A percentile compares a stretch with the other conserved stretches of the same genome.
Conservation (phyloP, 805 yeast genomes). For the Soucietia sequanensis region DNA sequence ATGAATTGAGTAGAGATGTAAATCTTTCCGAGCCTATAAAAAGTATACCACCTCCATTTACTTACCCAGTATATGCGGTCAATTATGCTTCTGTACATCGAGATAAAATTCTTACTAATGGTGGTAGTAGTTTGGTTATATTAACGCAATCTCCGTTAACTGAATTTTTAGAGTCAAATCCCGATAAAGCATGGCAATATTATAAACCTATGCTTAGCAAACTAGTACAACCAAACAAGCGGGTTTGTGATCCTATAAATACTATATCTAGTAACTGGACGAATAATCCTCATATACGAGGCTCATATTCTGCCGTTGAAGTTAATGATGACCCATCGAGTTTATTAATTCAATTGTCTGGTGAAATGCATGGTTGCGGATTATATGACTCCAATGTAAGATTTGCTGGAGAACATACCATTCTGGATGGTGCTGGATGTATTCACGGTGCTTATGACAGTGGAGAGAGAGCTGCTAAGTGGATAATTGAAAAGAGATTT, state of each 20-base stretch:
- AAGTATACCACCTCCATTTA: slow-evolving; percentile 44
- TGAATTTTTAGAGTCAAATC: slow-evolving; percentile 50
- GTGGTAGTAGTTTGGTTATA: slow-evolving; percentile 56
- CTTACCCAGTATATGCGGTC: slow-evolving; percentile 60
- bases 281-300: slow-evolving; percentile 70
- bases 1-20: no score
- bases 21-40: slow-evolving; percentile 8
- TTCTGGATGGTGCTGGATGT: slow-evolving; percentile 84
- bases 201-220: slow-evolving; percentile 52
- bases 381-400: slow-evolving; percentile 51
- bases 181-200: slow-evolving; percentile 53
- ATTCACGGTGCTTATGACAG: slow-evolving; percentile 89
- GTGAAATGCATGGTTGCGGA: slow-evolving; percentile 30
- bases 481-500: slow-evolving; percentile 27
- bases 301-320: slow-evolving; percentile 74
- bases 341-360: slow-evolving; percentile 56
- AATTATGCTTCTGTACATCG: slow-evolving; percentile 54
- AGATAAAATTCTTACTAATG: no score
- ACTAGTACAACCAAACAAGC: slow-evolving; percentile 14
- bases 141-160: slow-evolving; percentile 76
- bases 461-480: slow-evolving; percentile 57
- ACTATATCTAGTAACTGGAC: slow-evolving; percentile 71
- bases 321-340: slow-evolving; percentile 71
- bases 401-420: slow-evolving; percentile 92
- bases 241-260: slow-evolving; percentile 25